These are phyloP conservation scores for Trichoderma atrobrunneum DNA, from an alignment of 2,329 filamentous ascomycete genomes.

Conservation along the genomic window DNA sequence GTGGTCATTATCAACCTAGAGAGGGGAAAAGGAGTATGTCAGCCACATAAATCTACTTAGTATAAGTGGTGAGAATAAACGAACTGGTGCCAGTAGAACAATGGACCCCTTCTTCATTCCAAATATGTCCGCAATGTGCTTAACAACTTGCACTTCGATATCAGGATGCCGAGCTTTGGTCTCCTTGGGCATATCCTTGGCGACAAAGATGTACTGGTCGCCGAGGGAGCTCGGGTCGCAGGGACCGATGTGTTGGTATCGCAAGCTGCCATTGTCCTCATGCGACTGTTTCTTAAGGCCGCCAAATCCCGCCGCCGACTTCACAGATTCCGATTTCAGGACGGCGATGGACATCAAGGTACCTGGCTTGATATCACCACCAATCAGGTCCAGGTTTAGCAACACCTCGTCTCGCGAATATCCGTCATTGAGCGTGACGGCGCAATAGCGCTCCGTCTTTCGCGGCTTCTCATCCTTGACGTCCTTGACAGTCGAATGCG, in stretches of 20 bases:
- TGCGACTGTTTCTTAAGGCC: slow-evolving; percentile 33
- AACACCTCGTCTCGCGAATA: slow-evolving; percentile 77
- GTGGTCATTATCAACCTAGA: slow-evolving; percentile 46
- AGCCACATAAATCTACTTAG: not conserved
- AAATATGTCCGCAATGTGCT: slow-evolving; percentile 75
- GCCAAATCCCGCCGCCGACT: slow-evolving; percentile 31
- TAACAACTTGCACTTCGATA: slow-evolving; percentile 71
- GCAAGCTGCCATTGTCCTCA: slow-evolving; percentile 29
- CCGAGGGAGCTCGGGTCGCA: slow-evolving; percentile 28
- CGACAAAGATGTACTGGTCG: slow-evolving; percentile 65
- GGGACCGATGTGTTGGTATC: slow-evolving; percentile 23
- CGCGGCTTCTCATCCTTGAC: slow-evolving; percentile 34
- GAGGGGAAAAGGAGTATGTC: not conserved
- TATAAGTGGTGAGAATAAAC: slow-evolving; percentile 20
- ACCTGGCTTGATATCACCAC: slow-evolving; percentile 60
- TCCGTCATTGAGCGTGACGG: slow-evolving; percentile 64
- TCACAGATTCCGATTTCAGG: slow-evolving; percentile 49
- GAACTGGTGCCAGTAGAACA: slow-evolving; percentile 60
- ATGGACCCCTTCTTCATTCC: slow-evolving; percentile 74
- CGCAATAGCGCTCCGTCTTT: slow-evolving; percentile 48
- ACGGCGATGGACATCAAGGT: slow-evolving; percentile 71
- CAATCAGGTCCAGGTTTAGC: slow-evolving; percentile 70
- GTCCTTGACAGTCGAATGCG: slow-evolving; percentile 46
- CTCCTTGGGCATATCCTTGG: slow-evolving; percentile 68
- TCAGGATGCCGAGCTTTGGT: slow-evolving; percentile 61